Base-by-base conservation (phyloP, 306 rosid species). In the Myrica gale region DNA sequence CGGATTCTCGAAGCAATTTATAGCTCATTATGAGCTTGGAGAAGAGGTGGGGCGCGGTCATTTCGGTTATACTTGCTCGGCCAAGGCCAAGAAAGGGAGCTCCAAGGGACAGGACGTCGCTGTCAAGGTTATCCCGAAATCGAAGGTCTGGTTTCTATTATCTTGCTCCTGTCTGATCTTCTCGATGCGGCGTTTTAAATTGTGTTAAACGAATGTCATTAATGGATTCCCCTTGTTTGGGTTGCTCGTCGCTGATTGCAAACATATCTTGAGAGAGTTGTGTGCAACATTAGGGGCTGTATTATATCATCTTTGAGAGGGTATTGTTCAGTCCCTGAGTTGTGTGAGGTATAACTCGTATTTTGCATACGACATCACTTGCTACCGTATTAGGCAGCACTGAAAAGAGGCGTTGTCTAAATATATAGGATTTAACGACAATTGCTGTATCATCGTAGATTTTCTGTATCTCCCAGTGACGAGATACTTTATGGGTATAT, bases 11-110 rank as follows among this genome's bases (percentile, higher is more conserved):
- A 93, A 85, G 78, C 84, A 84, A 19, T 89, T 93, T 54, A 21
- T 15, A 2, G 71, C 74, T 23, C 84, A 90, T 79, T 93, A 79
- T 73, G 98, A 90, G 87, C 79, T 93, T 77, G 93, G 85, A 0
- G 90, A 91, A 9, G 98, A 93, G 74, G 92, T 93, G 73, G 98
- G 98, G n/a, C 93, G 98, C 9, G 98, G 98, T 11, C 98, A 93
- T 86, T 93, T 93, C 20, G 98, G 98, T 15, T 93, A 89, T 80
- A 93, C 98, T 79, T 91, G 96, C 83, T 87, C 85, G 3, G 98
- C 98, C 17, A 89, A 81, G 69, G 92, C 88, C 1, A 93, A 70
- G 71, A 93, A 89, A 52, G 97, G 98, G 11, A 79, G 79, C 80
- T 81, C 91, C 77, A 93, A 93, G 73, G 96, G 97, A 21, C 90